Percentiles rank a stretch among this genome's conserved stretches.
Evolutionary conservation across 257 asterid species (phyloP).

Genomic region (Solanum dulcamara): DNA sequence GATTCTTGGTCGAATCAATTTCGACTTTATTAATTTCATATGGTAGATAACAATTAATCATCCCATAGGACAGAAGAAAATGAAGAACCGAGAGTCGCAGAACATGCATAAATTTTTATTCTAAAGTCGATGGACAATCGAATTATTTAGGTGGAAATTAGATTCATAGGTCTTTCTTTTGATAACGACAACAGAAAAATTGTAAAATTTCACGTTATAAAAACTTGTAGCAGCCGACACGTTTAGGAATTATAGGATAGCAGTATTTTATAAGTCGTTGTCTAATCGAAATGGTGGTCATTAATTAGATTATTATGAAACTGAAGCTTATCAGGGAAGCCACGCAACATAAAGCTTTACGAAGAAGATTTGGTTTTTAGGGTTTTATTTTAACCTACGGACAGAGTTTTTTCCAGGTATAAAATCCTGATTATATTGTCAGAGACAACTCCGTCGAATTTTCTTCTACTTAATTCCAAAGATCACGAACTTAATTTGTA

Average conservation of each 20-base stretch:
- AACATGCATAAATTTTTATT: too few species aligned
- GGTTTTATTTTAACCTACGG: neutral
- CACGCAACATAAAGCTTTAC: neutral
- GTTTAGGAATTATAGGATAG: neutral
- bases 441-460: neutral
- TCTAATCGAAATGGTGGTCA: constrained; percentile 10
- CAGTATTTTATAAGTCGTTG: constrained; percentile 9
- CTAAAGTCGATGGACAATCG: too few species aligned
- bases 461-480: neutral
- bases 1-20: neutral
- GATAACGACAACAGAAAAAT: neutral
- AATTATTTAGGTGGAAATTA: too few species aligned
- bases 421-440: too few species aligned
- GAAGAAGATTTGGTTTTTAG: neutral
- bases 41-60: too few species aligned
- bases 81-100: too few species aligned
- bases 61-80: too few species aligned
- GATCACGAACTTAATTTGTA: neutral
- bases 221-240: constrained; percentile 29
- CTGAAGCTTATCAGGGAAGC: neutral
- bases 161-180: neutral
- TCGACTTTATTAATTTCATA: too few species aligned
- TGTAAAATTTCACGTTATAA: neutral
- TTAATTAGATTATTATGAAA: neutral
- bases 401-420: neutral